A percentile compares a stretch with the other conserved stretches of the same genome.
phyloP scores from a whole-genome alignment of 805 yeast species.

The Wickerhamiella domercqiae region DNA sequence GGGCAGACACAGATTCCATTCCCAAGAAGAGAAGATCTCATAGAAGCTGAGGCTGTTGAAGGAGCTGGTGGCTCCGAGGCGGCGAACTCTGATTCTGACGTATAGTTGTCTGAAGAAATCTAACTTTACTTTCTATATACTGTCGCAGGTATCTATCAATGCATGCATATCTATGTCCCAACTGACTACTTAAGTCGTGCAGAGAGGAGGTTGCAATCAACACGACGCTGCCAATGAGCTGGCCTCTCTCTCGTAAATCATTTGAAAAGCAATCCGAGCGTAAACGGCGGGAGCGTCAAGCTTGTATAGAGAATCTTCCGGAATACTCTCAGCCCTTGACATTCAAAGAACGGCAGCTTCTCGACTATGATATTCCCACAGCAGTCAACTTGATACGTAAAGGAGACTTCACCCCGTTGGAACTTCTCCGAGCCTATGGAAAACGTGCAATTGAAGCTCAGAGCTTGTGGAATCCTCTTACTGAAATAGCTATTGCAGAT shows the following conservation, averaged over 20 bases:
- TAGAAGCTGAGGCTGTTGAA: no score
- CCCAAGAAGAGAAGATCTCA: constrained; percentile 13
- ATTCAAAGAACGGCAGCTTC: constrained; percentile 23
- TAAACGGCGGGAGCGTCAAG: constrained; percentile 24
- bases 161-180: no score
- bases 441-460: constrained; percentile 52
- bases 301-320: constrained; percentile 22
- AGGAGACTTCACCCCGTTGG: constrained; percentile 34
- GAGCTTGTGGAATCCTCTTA: constrained; percentile 37
- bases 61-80: no score
- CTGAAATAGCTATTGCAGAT: constrained; percentile 49
- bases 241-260: background rate
- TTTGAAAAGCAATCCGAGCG: background rate
- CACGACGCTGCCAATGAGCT: no score
- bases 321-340: constrained; percentile 28
- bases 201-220: no score
- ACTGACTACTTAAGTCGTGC: no score
- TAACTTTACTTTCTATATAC: no score
- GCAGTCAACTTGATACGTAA: constrained; percentile 31
- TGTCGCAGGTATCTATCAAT: no score
- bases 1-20: constrained; percentile 12
- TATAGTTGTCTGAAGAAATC: no score
- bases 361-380: constrained; percentile 28
- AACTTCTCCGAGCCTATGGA: constrained; percentile 46
- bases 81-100: no score